phyloP scores from a whole-genome alignment of 176 grass and related monocot species.

The Metroxylon sagu region DNA sequence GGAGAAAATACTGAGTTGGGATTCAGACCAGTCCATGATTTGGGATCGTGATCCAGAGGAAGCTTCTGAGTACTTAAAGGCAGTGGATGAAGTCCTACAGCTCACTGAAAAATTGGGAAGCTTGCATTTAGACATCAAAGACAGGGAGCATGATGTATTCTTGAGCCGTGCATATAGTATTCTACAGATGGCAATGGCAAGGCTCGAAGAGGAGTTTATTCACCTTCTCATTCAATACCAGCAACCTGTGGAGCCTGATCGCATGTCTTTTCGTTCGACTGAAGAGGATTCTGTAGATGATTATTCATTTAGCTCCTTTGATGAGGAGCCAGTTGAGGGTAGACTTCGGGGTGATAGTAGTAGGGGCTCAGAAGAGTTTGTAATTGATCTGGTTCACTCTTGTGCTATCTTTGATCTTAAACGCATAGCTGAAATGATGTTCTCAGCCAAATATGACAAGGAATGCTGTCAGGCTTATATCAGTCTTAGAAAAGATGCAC shows the following conservation, averaged over 20 bases:
- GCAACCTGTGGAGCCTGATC: conserved; percentile 49
- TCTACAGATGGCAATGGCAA: conserved; percentile 71
- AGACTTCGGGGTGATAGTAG: conserved; percentile 30
- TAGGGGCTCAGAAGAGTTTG: conserved; percentile 37
- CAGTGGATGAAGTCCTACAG: conserved; percentile 49
- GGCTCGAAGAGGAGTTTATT: conserved; percentile 84
- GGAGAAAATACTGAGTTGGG: conserved; percentile 50
- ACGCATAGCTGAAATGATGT: conserved; percentile 80
- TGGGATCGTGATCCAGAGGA: conserved; percentile 32
- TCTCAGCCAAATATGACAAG: conserved; percentile 56
- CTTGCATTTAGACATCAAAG: conserved; percentile 9
- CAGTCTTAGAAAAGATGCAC: conserved; percentile 45
- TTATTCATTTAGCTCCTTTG: conserved; percentile 73
- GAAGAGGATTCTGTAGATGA: conserved; percentile 51
- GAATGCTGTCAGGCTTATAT: conserved; percentile 77
- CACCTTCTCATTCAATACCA: conserved; percentile 59
- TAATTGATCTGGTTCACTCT: conserved; percentile 59
- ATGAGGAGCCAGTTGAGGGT: conserved; percentile 52
- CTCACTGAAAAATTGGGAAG: conserved; percentile 40
- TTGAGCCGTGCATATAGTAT: conserved; percentile 36
- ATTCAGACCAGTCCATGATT: conserved; percentile 29
- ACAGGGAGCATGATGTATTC: conserved; percentile 22
- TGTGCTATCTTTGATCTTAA: conserved; percentile 57
- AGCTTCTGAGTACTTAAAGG: conserved; percentile 64
- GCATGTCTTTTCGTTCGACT: conserved; percentile 52